Evolutionary conservation across 768 basidiomycete species (phyloP).

Genomic region (Tylopilus sp.): DNA sequence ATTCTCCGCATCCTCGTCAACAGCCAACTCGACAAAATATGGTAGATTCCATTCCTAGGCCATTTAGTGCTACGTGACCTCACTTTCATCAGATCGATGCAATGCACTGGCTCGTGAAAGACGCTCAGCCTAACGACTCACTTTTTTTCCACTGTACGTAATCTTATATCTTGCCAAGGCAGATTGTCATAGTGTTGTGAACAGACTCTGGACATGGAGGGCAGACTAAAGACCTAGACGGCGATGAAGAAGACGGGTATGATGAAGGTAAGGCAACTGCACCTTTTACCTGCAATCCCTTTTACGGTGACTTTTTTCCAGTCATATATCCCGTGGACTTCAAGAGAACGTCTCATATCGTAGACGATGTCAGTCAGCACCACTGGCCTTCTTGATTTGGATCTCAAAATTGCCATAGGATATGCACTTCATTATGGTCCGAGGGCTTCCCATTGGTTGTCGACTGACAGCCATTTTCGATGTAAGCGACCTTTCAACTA

Average conservation of each 20-base stretch:
- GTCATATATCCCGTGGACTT: constrained; percentile 86
- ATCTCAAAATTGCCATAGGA: constrained; percentile 35
- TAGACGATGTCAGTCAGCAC: constrained; percentile 73
- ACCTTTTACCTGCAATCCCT: constrained; percentile 3
- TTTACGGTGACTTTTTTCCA: constrained; percentile 23
- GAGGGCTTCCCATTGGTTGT: constrained; percentile 78
- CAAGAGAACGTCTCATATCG: constrained; percentile 68
- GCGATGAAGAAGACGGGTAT: constrained; percentile 80
- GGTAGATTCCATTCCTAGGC: constrained; percentile 34
- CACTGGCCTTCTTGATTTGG: not conserved
- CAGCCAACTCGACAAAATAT: constrained; percentile 83
- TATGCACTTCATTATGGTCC: constrained; percentile 80
- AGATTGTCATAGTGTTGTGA: not conserved
- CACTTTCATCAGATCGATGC: constrained; percentile 50
- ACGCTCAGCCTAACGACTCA: constrained; percentile 77
- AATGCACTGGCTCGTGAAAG: constrained; percentile 90
- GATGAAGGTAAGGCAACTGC: constrained; percentile 58
- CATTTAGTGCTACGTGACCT: not conserved
- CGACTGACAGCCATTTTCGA: constrained; percentile 83
- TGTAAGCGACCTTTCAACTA: constrained; percentile 41
- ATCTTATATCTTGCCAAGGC: not conserved
- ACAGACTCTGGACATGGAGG: constrained; percentile 93
- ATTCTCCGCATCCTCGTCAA: constrained; percentile 55
- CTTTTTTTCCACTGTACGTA: constrained; percentile 84
- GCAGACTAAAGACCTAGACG: constrained; percentile 78